Conservation (phyloP, 495 filamentous ascomycete genomes). For the Aspergillus steynii region DNA sequence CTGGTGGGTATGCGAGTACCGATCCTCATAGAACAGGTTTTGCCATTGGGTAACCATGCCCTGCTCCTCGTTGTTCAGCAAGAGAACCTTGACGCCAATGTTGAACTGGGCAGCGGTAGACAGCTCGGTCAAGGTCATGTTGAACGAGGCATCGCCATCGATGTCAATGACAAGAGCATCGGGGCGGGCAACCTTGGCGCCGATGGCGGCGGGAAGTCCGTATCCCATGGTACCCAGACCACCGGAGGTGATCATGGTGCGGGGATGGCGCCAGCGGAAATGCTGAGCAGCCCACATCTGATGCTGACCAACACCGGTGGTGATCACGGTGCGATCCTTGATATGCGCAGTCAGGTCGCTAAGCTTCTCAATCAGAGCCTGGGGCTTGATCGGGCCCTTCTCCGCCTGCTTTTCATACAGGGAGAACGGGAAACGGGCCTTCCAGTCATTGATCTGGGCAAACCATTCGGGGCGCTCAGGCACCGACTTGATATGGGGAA, state of each 20-base stretch:
- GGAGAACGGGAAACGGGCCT: conserved; percentile 75
- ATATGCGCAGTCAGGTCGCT: conserved; percentile 69
- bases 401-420: conserved; percentile 70
- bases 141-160: conserved; percentile 94
- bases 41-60: conserved; percentile 97
- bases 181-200: conserved; percentile 86
- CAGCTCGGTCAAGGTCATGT: conserved; percentile 92
- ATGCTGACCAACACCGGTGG: conserved; percentile 92
- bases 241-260: conserved; percentile 88
- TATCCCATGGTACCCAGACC: conserved; percentile 95
- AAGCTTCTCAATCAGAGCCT: conserved; percentile 80
- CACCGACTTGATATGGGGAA: conserved; percentile 66
- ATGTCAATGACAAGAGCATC: conserved; percentile 89
- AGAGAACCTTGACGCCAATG: conserved; percentile 87
- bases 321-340: conserved; percentile 79
- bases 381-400: conserved; percentile 81
- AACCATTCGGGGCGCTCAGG: conserved; percentile 80
- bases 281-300: conserved; percentile 98
- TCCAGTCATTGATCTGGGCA: conserved; percentile 84
- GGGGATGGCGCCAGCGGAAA: conserved; percentile 84
- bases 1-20: conserved; percentile 90
- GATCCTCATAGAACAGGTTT: conserved; percentile 87
- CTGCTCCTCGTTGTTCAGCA: conserved; percentile 96
- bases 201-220: conserved; percentile 89
- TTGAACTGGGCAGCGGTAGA: conserved; percentile 89